Conservation (phyloP, 2,329 filamentous ascomycete species). For the Ampelomyces quisqualis region DNA sequence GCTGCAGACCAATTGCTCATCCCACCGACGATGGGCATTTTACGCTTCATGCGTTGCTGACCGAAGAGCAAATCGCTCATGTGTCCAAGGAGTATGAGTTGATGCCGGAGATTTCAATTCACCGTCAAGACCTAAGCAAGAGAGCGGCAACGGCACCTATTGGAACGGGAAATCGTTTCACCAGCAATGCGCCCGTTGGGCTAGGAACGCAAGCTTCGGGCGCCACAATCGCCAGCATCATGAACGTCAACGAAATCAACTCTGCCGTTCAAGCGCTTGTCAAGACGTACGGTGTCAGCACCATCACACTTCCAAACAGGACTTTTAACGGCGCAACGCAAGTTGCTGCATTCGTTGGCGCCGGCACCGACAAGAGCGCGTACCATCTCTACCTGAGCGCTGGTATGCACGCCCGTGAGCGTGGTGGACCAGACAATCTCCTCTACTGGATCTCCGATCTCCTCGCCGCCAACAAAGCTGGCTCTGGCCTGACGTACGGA, state of each 20-base stretch:
- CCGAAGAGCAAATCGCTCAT: slow-evolving; percentile 37
- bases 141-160: slow-evolving; percentile 37
- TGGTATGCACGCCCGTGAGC: slow-evolving; percentile 60
- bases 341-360: slow-evolving; percentile 49
- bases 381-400: slow-evolving; percentile 55
- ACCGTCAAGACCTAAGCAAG: slow-evolving; percentile 27
- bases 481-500: slow-evolving; percentile 56
- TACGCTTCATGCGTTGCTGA: slow-evolving; percentile 36
- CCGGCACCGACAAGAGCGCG: slow-evolving; percentile 45
- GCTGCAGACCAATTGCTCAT: slow-evolving; percentile 36
- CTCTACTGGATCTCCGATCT: slow-evolving; percentile 61
- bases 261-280: slow-evolving; percentile 50
- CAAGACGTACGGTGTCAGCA: slow-evolving; percentile 44
- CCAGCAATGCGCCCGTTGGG: slow-evolving; percentile 47
- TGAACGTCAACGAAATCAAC: slow-evolving; percentile 51
- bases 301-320: slow-evolving; percentile 48
- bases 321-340: slow-evolving; percentile 49
- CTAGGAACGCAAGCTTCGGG: slow-evolving; percentile 44
- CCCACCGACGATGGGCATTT: slow-evolving; percentile 34
- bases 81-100: slow-evolving; percentile 30
- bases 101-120: slow-evolving; percentile 25
- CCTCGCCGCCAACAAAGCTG: slow-evolving; percentile 54
- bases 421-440: slow-evolving; percentile 58
- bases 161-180: slow-evolving; percentile 46
- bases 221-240: slow-evolving; percentile 46